Base-by-base conservation (phyloP, 768 basidiomycete species). In the Mrakia gelida region DNA sequence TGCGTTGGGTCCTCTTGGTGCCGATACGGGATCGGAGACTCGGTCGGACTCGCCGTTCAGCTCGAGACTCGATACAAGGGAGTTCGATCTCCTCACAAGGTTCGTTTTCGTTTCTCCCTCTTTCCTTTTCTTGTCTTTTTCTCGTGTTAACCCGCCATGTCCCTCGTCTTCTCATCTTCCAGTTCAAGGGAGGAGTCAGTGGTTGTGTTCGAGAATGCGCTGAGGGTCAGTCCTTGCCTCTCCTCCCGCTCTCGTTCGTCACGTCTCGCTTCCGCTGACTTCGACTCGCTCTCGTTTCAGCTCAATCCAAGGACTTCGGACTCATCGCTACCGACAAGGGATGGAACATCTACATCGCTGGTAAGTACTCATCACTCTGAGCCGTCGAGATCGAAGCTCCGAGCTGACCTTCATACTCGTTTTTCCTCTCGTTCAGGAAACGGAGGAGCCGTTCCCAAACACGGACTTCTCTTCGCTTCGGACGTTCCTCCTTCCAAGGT, bases 121-220 rank as follows among this genome's bases (percentile, higher is more conserved):
- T 52, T 52, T 13, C 0, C 18, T 21, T 18, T 52, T 21, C 3
- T 21, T 2, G 49, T 4, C 49, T 26, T 10, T 34, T 21, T 23
- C 26, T 45, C 45, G 71, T 62, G 54, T 38, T 67, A 28, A 72
- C 61, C 16, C 2, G 5, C 13, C 41, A 71, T 38, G 3, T 63
- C 86, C 89, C 15, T 87, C 88, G 7, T 90, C 90, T n/a, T 90
- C 91, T 83, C 91, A n/a, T n/a, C n/a, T n/a, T n/a, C n/a, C n/a
- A 91, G 82, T 85, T 92, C 82, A 92, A 92, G 83, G 91, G 91
- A 34, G 91, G 91, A 16, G 90, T 92, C 5, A 89, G 88, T 30
- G 91, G 91, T 28, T 92, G 91, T 81, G 87, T 91, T 0, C 87
- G 91, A 26, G 91, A 92, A 82, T 92, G 91, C 79, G 91, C 91